Base-by-base conservation (phyloP, 805 yeast genomes). In the Sporopachydermia quercuum region DNA sequence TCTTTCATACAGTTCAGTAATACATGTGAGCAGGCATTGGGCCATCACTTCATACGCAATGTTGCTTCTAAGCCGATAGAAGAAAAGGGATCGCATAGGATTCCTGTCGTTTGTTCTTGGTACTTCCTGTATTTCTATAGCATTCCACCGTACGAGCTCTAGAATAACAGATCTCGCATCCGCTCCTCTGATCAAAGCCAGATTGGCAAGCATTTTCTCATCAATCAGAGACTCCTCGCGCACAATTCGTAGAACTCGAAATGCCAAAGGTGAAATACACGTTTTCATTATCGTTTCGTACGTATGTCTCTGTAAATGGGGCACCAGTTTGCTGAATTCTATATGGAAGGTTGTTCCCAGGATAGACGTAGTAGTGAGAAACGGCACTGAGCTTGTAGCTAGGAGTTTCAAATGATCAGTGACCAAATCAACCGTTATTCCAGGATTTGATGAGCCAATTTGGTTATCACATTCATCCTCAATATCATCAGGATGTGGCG, bases 61-160 rank as follows among this genome's bases (percentile, higher is more conserved):
- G 14, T 51, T 56, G n/a, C 73, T 69, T 27, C 74, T 75, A 48
- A 75, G 79, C 51, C 85, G 70, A 66, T 85, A 91, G 23, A 87
- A 67, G 54, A 74, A 91, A 18, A 82, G 79, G 1, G 96, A 79
- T 48, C 94, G 75, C 34, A 83, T 76, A 0, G 96, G 94, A 2
- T 94, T 87, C 48, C 97, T 70, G 55, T 91, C 97, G 16, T 76
- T 78, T 5, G 94, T 79, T 50, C 89, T 73, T 8, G 97, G 96
- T 18, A 91, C 80, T 60, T 91, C 98, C 58, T 89, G 97, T 30
- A 87, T 69, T 53, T 89, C 95, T 15, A 87, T 62, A 15, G 82
- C 70, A 45, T 87, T 85, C 46, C 74, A 67, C 40, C 70, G 71
- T 18, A 82, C 70, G 40, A 91, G 61, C 23, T 72, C 70, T 37